Evolutionary conservation across 441 rosid species (phyloP), one percentile per base, ranked within the genome.

Genomic region (Gossypium laxum): DNA sequence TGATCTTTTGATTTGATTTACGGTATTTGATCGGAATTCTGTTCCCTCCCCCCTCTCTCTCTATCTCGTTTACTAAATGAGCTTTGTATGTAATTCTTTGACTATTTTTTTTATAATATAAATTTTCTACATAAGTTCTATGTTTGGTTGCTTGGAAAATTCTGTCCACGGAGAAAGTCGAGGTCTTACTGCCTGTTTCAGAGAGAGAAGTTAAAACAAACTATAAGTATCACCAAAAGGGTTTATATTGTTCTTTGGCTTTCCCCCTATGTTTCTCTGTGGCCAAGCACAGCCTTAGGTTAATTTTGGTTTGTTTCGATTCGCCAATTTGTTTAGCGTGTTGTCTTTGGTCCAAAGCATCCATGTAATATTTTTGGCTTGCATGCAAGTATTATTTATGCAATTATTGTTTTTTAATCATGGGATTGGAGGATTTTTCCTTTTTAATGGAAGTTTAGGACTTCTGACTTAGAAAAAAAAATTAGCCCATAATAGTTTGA

Each of bases 101-200:
- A 8, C 51, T 21, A 12, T 59, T 7, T 18, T 2, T 47, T 1
- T 47, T 64, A 15, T 10, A 12, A 0, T 19, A 0, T 19, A 15
- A 3, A 6, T 0, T 58, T 41, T 38, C 45, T 38, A 1, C 45
- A 41, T 65, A 4, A 5, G 21, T 48, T 18, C 28, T 65, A 0
- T 74, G 59, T 73, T 73, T 73, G 69, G 65, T 51, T 74, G 54
- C 77, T 15, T 19, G 62, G 71, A 69, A 70, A 51, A 22, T 3
- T 74, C 41, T n/a, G 7, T 45, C 19, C n/a, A 1, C 11, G 32
- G 57, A 56, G 50, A 64, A 30, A 61, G 8, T 48, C 1, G 17
- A n/a, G 28, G n/a, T 61, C n/a, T 50, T 51, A 7, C 57, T 50
- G 60, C 18, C 60, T 38, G 12, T 38, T 38, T 38, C 45, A 38